Base-by-base conservation (phyloP, 2,329 filamentous ascomycete species). In the Elsinoe australis region DNA sequence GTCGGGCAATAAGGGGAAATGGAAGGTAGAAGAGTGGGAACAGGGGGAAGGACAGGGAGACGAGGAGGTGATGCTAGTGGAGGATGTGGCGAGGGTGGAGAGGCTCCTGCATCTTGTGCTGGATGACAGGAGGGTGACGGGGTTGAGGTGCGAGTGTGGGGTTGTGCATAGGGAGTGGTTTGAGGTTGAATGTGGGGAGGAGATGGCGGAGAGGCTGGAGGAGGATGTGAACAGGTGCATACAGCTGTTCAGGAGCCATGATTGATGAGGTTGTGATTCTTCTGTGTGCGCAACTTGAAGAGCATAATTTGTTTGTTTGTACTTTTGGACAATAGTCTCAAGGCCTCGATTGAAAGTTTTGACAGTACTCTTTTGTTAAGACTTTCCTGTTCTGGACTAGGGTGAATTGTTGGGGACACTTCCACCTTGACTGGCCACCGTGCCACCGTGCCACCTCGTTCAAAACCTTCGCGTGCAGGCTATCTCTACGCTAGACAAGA, bases 161-260 rank as follows among this genome's bases (percentile, higher is more conserved):
- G 82, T 80, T 59, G 82, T 87, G 57, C 92, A 98, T 65, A 73
- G 82, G 45, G 92, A 98, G 68, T 96, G 90, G 90, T 96, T 96
- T 62, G 85, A 94, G 67, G 80, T 95, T 1, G 80, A 85, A 52
- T 85, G 85, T 0, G 81, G 72, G 18, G 76, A 80, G 54, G 75
- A 82, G 21, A 85, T 82, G 0, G 74, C 96, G 2, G 77, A 73
- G 51, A 73, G 61, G 19, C 76, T 85, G 6, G 81, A 85, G 65
- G 79, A 83, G 55, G 39, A 29, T n/a, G 12, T 44, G 12, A 31
- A 8, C 5, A 32, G 5, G 14, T 32, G 15, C 17, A 44, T 44
- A 12, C 21, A 41, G 3, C 10, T 41, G 19, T 21, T 41, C 12
- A 14, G 32, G 12, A 15, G 5, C 17, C n/a, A 10, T 5, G 5